Conservation (phyloP, 805 yeast genomes). For the Lipomyces starkeyi region DNA sequence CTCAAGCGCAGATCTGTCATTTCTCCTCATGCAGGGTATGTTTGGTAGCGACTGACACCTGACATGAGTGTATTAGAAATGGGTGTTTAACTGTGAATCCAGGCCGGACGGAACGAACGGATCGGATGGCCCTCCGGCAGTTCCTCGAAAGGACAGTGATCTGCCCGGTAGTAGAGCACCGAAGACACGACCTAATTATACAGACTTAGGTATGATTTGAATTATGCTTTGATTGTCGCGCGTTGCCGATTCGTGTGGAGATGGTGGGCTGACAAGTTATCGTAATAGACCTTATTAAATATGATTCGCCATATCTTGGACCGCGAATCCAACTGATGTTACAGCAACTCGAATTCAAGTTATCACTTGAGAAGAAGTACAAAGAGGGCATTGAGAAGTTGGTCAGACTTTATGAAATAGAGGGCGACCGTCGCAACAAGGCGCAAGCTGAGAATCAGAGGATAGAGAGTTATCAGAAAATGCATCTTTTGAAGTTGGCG, state of each 20-base stretch:
- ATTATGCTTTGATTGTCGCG: background rate
- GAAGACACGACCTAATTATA: slow-evolving; percentile 28
- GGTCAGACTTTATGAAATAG: slow-evolving; percentile 81
- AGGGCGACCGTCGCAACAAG: slow-evolving; percentile 85
- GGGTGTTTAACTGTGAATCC: background rate
- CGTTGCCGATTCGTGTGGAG: background rate
- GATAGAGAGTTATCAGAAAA: slow-evolving; percentile 81
- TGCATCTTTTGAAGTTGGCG: slow-evolving; percentile 80
- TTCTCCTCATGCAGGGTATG: background rate
- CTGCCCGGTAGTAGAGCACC: slow-evolving; percentile 13
- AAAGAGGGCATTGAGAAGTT: slow-evolving; percentile 91
- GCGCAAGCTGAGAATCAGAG: slow-evolving; percentile 86
- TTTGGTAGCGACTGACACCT: background rate
- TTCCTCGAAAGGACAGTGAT: slow-evolving; percentile 5
- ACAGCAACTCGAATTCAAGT: slow-evolving; percentile 90
- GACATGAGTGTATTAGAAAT: background rate
- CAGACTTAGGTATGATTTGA: slow-evolving; percentile 34
- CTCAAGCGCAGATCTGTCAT: slow-evolving; percentile 44
- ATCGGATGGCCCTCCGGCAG: background rate
- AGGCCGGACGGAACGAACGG: background rate
- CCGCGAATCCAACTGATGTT: slow-evolving; percentile 95
- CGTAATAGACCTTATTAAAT: slow-evolving; percentile 71
- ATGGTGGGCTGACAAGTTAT: background rate
- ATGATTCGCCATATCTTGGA: slow-evolving; percentile 93
- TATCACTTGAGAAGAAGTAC: slow-evolving; percentile 93